Evolutionary conservation across 2,329 filamentous ascomycete species (phyloP).

Genomic region (Fusarium decemcellulare): DNA sequence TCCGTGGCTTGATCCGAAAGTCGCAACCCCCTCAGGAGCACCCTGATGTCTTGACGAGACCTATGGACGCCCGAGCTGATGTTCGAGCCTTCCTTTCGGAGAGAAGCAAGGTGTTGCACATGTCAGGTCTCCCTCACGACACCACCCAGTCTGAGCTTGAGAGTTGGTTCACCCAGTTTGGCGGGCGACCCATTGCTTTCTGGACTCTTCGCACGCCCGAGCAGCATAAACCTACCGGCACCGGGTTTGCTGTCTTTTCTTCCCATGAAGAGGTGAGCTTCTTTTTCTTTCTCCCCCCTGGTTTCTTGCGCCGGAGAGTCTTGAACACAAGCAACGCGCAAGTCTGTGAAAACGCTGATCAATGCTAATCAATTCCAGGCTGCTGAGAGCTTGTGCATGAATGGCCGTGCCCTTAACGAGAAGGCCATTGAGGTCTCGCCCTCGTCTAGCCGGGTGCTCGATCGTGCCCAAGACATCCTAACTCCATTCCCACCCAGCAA

Average conservation of each 20-base stretch:
- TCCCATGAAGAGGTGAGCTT: constrained; percentile 95
- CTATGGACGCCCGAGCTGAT: constrained; percentile 97
- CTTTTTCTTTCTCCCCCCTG: neutral
- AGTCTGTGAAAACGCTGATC: neutral
- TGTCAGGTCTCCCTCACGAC: constrained; percentile 97
- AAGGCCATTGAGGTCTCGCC: constrained; percentile 99
- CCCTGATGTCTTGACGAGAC: constrained; percentile 92
- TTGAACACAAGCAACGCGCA: neutral
- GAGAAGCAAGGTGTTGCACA: constrained; percentile 97
- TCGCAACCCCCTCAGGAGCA: constrained; percentile 95
- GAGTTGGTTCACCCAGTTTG: constrained; percentile 99
- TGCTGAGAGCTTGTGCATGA: constrained; percentile 98
- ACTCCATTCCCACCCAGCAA: constrained; percentile 99
- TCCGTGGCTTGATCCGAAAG: constrained; percentile 94
- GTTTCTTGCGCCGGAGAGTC: neutral
- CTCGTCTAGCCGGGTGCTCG: constrained; percentile 95
- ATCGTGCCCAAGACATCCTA: constrained; percentile 94
- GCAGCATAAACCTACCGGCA: constrained; percentile 99
- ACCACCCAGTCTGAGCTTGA: constrained; percentile 99
- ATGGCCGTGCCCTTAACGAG: constrained; percentile 96
- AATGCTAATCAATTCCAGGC: constrained; percentile 69
- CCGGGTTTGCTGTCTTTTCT: constrained; percentile 98
- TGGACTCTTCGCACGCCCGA: constrained; percentile 98
- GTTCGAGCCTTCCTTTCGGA: constrained; percentile 96
- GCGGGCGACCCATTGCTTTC: constrained; percentile 96